phyloP scores from a whole-genome alignment of 306 rosid species.

The Ormosia emarginata region DNA sequence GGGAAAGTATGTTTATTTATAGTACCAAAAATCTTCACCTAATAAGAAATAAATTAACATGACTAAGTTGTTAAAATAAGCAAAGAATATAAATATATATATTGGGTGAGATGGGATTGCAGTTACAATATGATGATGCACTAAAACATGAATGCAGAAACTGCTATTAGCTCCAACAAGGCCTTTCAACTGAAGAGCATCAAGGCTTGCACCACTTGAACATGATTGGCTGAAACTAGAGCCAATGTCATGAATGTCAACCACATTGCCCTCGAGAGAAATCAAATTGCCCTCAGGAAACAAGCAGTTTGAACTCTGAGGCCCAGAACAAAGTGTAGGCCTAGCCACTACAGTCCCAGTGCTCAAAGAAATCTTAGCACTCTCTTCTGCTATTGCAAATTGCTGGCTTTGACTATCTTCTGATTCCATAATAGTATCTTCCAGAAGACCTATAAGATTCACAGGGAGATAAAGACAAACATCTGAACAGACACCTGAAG shows the following conservation, averaged over 20 bases:
- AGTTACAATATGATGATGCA: constrained; percentile 55
- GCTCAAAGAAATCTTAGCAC: constrained; percentile 23
- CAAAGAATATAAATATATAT: constrained; percentile 11
- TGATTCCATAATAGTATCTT: constrained; percentile 27
- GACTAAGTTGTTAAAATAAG: constrained; percentile 3
- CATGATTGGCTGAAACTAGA: constrained; percentile 37
- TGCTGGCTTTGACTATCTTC: constrained; percentile 28
- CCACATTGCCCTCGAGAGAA: constrained; percentile 56
- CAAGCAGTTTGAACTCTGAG: constrained; percentile 36
- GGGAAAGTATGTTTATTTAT: constrained; percentile 47
- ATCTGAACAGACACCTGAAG: constrained; percentile 47
- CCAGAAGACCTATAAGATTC: constrained; percentile 35
- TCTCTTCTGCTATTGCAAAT: constrained; percentile 34
- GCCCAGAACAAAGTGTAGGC: constrained; percentile 17
- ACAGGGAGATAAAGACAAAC: constrained; percentile 60
- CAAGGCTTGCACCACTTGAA: constrained; percentile 34
- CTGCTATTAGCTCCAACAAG: constrained; percentile 33
- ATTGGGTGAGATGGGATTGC: not conserved
- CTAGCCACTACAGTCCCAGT: constrained; percentile 3
- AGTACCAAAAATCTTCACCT: constrained; percentile 69
- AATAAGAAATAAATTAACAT: constrained; percentile 22
- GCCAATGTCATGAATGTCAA: constrained; percentile 45
- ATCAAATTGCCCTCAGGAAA: constrained; percentile 74
- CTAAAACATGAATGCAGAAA: constrained; percentile 71
- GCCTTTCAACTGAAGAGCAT: constrained; percentile 40